Percentiles rank a stretch among this genome's conserved stretches.
Conservation (phyloP, 2,329 filamentous ascomycete species). For the Dactylonectria macrodidyma region DNA sequence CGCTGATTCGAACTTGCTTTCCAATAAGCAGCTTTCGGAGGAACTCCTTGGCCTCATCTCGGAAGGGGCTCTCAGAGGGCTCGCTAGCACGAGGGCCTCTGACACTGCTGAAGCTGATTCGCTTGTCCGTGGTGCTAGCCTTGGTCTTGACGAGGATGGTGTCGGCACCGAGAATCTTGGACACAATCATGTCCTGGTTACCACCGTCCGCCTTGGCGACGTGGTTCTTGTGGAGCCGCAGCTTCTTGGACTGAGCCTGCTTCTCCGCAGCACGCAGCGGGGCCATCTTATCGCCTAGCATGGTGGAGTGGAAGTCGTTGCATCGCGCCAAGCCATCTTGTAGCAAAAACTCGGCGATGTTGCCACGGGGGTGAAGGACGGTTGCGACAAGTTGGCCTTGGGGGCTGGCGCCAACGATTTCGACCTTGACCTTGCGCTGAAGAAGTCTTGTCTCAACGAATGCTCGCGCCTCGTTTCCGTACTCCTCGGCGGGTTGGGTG, state of each 20-base stretch:
- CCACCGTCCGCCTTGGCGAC: slow-evolving; percentile 77
- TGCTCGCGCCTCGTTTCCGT: slow-evolving; percentile 87
- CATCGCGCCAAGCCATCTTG: slow-evolving; percentile 92
- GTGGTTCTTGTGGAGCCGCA: slow-evolving; percentile 86
- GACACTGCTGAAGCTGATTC: slow-evolving; percentile 92
- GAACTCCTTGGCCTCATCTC: slow-evolving; percentile 96
- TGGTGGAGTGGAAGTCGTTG: slow-evolving; percentile 94
- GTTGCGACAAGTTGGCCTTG: slow-evolving; percentile 93
- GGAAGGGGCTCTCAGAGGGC: slow-evolving; percentile 88
- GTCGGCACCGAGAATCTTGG: slow-evolving; percentile 89
- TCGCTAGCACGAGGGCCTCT: slow-evolving; percentile 93
- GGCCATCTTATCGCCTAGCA: slow-evolving; percentile 92
- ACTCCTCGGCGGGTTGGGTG: slow-evolving; percentile 88
- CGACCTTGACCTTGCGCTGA: slow-evolving; percentile 87
- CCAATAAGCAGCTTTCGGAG: slow-evolving; percentile 94
- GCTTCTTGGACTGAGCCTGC: slow-evolving; percentile 81
- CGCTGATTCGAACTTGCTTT: slow-evolving; percentile 90
- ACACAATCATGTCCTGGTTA: slow-evolving; percentile 86
- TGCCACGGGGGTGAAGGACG: slow-evolving; percentile 90
- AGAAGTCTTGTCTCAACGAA: slow-evolving; percentile 91
- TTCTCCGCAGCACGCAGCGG: slow-evolving; percentile 89
- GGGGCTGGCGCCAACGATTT: slow-evolving; percentile 88
- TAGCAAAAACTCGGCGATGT: slow-evolving; percentile 92
- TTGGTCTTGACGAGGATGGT: slow-evolving; percentile 90
- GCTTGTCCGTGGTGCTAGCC: slow-evolving; percentile 84